These are phyloP conservation scores for Populus tremula DNA, from an alignment of 345 rosid genomes.

Conservation along the genomic window DNA sequence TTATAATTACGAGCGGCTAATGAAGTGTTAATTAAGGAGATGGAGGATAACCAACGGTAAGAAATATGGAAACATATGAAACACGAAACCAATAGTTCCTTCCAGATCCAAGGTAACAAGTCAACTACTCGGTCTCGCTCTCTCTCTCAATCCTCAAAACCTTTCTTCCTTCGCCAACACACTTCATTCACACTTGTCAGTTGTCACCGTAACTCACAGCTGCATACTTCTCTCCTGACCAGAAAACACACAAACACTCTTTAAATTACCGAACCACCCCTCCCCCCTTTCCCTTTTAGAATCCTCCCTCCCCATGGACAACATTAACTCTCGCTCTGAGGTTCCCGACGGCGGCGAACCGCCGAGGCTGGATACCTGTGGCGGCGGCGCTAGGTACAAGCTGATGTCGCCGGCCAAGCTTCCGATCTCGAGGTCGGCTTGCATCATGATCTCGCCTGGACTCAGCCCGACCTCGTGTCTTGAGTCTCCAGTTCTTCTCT, in stretches of 20 bases:
- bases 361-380: background rate
- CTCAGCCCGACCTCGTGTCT: constrained; percentile 88
- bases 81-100: background rate
- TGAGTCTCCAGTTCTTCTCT: constrained; percentile 93
- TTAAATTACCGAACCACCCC: constrained; percentile 13
- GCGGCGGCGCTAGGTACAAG: constrained; percentile 66
- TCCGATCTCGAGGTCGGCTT: constrained; percentile 87
- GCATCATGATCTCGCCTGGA: constrained; percentile 77
- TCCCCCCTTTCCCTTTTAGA: constrained; percentile 1
- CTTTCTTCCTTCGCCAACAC: background rate
- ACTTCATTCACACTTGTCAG: background rate
- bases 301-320: constrained; percentile 13
- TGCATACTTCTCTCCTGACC: background rate
- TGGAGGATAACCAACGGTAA: background rate
- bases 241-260: background rate
- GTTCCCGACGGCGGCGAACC: constrained; percentile 4
- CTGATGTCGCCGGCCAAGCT: constrained; percentile 97
- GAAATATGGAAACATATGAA: no score
- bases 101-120: constrained; percentile 17
- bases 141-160: background rate
- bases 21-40: no score
- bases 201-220: background rate
- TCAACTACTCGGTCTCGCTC: constrained; percentile 8
- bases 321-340: constrained; percentile 1
- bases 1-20: background rate